Conservation (phyloP, 768 basidiomycete genomes). For the Leccinum incarnatum region DNA sequence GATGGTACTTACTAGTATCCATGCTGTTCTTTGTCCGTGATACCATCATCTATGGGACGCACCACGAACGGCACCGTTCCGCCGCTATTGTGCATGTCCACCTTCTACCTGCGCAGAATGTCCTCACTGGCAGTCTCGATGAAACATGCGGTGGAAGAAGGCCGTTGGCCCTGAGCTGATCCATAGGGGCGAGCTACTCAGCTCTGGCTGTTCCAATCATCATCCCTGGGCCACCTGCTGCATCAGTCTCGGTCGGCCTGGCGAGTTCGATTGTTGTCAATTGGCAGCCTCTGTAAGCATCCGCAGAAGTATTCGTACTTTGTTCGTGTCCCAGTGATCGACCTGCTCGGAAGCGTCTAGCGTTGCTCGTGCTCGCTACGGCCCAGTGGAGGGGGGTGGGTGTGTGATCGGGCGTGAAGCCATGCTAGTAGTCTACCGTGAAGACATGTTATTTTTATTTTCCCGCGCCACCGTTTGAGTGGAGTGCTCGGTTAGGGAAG, state of each 20-base stretch:
- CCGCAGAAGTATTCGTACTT: conserved; percentile 25
- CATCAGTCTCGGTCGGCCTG: conserved; percentile 18
- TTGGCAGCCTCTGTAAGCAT: conserved; percentile 28
- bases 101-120: conserved; percentile 24
- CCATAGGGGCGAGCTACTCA: conserved; percentile 28
- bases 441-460: conserved; percentile 25
- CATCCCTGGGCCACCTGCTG: conserved; percentile 24
- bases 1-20: not conserved
- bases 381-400: conserved; percentile 29
- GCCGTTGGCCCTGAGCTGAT: conserved; percentile 19
- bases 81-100: conserved; percentile 3
- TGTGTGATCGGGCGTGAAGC: not conserved
- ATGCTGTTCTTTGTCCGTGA: not conserved
- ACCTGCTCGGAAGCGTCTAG: conserved; percentile 19
- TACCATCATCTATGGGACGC: not conserved
- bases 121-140: conserved; percentile 11
- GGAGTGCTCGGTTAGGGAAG: conserved; percentile 15
- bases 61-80: not conserved
- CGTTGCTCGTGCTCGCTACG: conserved; percentile 9
- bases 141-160: conserved; percentile 19
- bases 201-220: conserved; percentile 34
- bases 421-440: conserved; percentile 26
- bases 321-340: conserved; percentile 30
- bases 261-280: conserved; percentile 19
- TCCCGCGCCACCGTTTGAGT: conserved; percentile 30